Conservation (phyloP, 2,329 filamentous ascomycete species). For the Cercospora sp. region DNA sequence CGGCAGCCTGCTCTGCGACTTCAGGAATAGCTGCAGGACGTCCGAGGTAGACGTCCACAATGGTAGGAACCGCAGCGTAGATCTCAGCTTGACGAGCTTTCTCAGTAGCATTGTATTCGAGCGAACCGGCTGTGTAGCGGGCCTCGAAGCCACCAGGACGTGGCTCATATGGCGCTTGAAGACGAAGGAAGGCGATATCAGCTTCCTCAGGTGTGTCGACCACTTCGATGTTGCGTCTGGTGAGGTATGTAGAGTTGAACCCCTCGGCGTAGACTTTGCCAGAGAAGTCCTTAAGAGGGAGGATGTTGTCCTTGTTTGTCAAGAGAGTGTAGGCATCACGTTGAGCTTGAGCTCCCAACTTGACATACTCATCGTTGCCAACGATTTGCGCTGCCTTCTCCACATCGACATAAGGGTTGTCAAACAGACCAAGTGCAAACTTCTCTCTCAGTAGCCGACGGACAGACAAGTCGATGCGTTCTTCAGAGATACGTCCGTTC, state of each 20-base stretch:
- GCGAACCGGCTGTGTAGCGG: conserved; percentile 43
- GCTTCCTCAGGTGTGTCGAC: conserved; percentile 43
- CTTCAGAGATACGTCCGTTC: conserved; percentile 45
- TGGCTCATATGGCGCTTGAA: conserved; percentile 45
- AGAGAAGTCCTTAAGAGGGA: conserved; percentile 33
- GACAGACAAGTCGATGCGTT: conserved; percentile 50
- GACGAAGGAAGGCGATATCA: conserved; percentile 45
- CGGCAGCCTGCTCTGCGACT: conserved; percentile 42
- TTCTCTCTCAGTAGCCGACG: conserved; percentile 52
- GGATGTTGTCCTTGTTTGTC: conserved; percentile 38
- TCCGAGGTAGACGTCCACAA: conserved; percentile 50
- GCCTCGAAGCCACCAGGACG: conserved; percentile 47
- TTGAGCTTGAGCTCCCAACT: conserved; percentile 43
- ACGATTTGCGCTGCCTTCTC: conserved; percentile 46
- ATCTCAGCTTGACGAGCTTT: conserved; percentile 43
- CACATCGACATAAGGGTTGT: conserved; percentile 53
- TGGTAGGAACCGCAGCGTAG: conserved; percentile 42
- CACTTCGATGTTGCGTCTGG: conserved; percentile 37
- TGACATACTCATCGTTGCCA: conserved; percentile 48
- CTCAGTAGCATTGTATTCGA: conserved; percentile 46
- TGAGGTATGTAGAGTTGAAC: conserved; percentile 39
- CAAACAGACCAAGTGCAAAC: conserved; percentile 55
- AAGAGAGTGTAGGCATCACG: conserved; percentile 42
- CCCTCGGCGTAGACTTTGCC: conserved; percentile 42
- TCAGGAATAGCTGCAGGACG: conserved; percentile 49